Evolutionary conservation across 441 rosid species (phyloP).

Genomic region (Eutrema salsugineum): DNA sequence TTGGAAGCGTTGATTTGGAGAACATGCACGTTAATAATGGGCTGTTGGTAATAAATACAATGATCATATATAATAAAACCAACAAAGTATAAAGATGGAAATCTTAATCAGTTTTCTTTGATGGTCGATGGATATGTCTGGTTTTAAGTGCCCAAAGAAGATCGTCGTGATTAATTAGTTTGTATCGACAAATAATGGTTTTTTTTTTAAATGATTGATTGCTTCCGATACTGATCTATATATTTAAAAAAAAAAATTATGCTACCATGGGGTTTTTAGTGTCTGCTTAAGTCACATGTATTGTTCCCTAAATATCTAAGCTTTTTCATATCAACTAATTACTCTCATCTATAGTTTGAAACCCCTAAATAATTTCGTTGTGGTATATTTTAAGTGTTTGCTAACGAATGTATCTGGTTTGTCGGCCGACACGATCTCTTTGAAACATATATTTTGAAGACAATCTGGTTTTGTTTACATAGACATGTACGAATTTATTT

Average conservation of each 20-base stretch:
- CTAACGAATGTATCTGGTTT: conserved; percentile 7
- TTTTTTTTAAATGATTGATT: not conserved
- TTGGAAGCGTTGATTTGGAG: not conserved
- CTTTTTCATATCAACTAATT: not conserved
- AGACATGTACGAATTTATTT: not conserved
- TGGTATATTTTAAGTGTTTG: not conserved
- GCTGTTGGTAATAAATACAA: not conserved
- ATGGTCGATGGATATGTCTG: not conserved
- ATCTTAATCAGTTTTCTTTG: not conserved
- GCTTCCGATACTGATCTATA: not conserved
- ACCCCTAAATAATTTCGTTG: not conserved
- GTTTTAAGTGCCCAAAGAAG: not conserved
- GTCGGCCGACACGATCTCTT: conserved; percentile 23
- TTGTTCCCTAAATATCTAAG: not conserved
- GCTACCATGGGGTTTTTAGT: not conserved
- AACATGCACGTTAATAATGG: not conserved
- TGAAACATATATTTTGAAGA: not conserved
- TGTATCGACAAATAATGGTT: not conserved
- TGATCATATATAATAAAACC: not conserved
- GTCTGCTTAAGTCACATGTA: conserved; percentile 1
- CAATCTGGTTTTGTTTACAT: conserved; percentile 3
- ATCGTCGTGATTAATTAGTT: not conserved
- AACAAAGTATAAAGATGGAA: not conserved
- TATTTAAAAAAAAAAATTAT: not conserved
- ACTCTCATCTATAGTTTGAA: not conserved